phyloP scores from a whole-genome alignment of 495 filamentous ascomycete genomes.

The Cercophora newfieldiana region DNA sequence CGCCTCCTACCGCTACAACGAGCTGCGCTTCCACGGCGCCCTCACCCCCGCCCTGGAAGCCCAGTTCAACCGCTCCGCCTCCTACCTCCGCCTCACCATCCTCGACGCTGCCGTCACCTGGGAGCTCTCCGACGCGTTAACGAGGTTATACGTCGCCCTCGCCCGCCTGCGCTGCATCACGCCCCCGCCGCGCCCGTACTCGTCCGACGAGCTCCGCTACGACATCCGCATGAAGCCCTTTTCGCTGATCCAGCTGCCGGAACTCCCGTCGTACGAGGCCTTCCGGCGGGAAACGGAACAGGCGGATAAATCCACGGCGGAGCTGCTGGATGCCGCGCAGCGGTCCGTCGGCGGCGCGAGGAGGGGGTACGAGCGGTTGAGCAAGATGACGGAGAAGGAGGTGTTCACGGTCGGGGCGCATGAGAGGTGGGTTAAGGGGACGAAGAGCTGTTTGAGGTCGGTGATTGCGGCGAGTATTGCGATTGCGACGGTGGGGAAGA shows the following conservation, averaged over 20 bases:
- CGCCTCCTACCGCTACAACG: conserved; percentile 38
- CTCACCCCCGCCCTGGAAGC: conserved; percentile 37
- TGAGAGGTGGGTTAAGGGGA: conserved; percentile 57
- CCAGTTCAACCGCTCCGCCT: conserved; percentile 56
- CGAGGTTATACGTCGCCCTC: conserved; percentile 66
- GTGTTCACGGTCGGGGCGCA: conserved; percentile 53
- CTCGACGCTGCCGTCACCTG: conserved; percentile 69
- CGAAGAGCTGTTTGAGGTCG: conserved; percentile 60
- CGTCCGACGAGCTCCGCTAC: conserved; percentile 69
- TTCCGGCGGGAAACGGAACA: conserved; percentile 48
- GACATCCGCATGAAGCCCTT: conserved; percentile 92
- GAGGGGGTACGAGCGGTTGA: conserved; percentile 64
- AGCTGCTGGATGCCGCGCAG: conserved; percentile 61
- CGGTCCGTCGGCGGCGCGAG: conserved; percentile 60
- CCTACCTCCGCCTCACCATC: conserved; percentile 59
- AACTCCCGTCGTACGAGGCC: conserved; percentile 65
- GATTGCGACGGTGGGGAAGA: conserved; percentile 58
- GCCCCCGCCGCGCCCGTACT: conserved; percentile 65
- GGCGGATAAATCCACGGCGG: conserved; percentile 35
- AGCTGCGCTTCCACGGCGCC: conserved; percentile 23
- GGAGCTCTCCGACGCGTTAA: conserved; percentile 69
- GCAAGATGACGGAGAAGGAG: conserved; percentile 46
- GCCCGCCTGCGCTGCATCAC: conserved; percentile 59
- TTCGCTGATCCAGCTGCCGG: conserved; percentile 64
- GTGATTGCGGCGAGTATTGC: conserved; percentile 68